Evolutionary conservation across 257 asterid species (phyloP), one percentile per base, ranked within the genome.

Genomic region (Fraxinus pennsylvanica): DNA sequence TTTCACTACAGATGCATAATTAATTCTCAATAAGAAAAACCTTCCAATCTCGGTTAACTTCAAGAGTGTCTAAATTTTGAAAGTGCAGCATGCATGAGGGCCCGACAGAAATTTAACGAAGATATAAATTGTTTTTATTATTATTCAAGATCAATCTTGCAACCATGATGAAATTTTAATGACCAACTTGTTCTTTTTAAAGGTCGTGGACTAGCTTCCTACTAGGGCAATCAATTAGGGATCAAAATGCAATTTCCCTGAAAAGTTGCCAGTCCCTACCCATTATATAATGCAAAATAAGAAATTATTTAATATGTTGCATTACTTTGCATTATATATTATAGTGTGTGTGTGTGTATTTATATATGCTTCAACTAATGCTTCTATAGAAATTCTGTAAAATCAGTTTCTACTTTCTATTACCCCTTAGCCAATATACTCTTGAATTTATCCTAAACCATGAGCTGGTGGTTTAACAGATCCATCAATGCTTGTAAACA

Each of bases 381-480:
- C 17, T 25, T 61, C 25, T 25, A 25, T 61, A 61, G 17, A 15
- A 61, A 61, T 61, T 22, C 14, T 61, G 32, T 61, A 61, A 9
- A 21, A 22, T 13, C 13, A 43, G 50, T 43, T 43, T 43, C 50
- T 43, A 61, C 2, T 61, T 61, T 61, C 33, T 21, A 8, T 6
- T 25, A 5, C 6, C 15, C 32, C 33, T 22, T 61, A 21, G 68
- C 68, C 15, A 61, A 21, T 25, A 25, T 6, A 61, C 33, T 2
- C 33, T 22, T 22, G 68, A 61, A 61, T 22, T 61, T 21, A 61
- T 25, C 84, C 1, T 79, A 79, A 61, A 73, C 85, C 10, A 88
- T 86, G 94, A 91, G 92, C 86, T 91, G 97, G 97, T 90, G 88
- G 91, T 84, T 83, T 91, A 85, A 87, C 70, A 89, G 97, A 75